Base-by-base conservation (phyloP, 441 rosid genomes). In the Kokia cookei region DNA sequence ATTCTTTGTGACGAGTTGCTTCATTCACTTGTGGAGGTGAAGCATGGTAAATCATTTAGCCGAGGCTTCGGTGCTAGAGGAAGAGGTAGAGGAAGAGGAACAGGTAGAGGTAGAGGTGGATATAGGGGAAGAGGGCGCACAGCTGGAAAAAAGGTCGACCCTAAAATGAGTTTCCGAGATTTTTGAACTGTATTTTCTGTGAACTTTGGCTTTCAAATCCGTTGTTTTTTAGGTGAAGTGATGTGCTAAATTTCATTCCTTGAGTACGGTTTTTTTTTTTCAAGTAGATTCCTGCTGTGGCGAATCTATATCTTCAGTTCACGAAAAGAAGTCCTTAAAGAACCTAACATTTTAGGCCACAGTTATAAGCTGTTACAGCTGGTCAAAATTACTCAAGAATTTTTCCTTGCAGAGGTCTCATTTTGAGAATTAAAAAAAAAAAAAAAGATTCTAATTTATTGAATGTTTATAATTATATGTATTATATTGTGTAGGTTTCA, bases 1-100 rank as follows among this genome's bases (percentile, higher is more conserved):
- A 87, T 94, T 75, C 93, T 94, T 11, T 94, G 98, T 63, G 98
- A 94, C 43, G 94, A 90, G 76, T 77, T 94, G 78, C 96, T 94
- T 74, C 97, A 92, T 77, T 94, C 98, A 2, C 90, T 94, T 27
- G 87, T 94, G 71, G 91, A 88, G 82, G 93, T 92, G 81, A 94
- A 94, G 81, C 97, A 94, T 27, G 97, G 97, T 14, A 92, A 81
- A 55, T 90, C 96, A 15, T 90, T 91, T 79, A 82, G 73, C 76
- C 90, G 84, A 67, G 88, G 90, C 27, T 65, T 77, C 40, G 91
- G 96, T 13, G 24, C 47, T 3, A 75, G 85, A 50, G 90, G 89
- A 45, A 81, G 93, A 7, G 90, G 90, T 60, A 82, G 93, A 51
- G 92, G 92, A 5, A 77, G 84, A 63, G 74, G 76, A 64, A 14